Conservation (phyloP, 768 basidiomycete species). For the Termitomyces sp. region DNA sequence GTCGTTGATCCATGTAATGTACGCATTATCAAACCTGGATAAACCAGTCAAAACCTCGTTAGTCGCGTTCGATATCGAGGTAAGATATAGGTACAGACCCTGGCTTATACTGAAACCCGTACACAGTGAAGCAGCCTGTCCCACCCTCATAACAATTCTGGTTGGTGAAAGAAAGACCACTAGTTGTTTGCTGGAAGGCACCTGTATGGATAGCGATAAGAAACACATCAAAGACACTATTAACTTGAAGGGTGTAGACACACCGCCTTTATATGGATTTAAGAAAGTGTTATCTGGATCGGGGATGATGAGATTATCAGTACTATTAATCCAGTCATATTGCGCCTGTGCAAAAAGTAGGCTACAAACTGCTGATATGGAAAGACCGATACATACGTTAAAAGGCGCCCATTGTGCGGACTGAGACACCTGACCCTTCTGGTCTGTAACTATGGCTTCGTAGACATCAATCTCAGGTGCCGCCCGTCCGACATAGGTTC, state of each 20-base stretch:
- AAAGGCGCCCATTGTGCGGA: slow-evolving; percentile 57
- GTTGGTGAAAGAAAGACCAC: slow-evolving; percentile 57
- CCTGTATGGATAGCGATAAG: slow-evolving; percentile 18
- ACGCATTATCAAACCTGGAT: slow-evolving; percentile 37
- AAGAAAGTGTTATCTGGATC: slow-evolving; percentile 40
- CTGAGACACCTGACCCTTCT: slow-evolving; percentile 39
- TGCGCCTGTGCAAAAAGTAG: slow-evolving; percentile 38
- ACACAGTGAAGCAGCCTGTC: slow-evolving; percentile 25
- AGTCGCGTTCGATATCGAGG: slow-evolving; percentile 13
- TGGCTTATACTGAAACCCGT: slow-evolving; percentile 48
- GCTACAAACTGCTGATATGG: slow-evolving; percentile 19
- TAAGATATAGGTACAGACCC: slow-evolving; percentile 32
- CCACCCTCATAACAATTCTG: slow-evolving; percentile 56
- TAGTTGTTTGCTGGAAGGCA: slow-evolving; percentile 69
- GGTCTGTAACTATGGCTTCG: slow-evolving; percentile 40
- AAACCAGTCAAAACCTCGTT: neutral
- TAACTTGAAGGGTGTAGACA: slow-evolving; percentile 39
- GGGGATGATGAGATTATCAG: slow-evolving; percentile 43
- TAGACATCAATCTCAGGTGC: slow-evolving; percentile 73
- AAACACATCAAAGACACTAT: neutral
- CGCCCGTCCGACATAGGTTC: slow-evolving; percentile 55
- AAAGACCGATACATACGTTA: slow-evolving; percentile 43
- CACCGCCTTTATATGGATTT: slow-evolving; percentile 61
- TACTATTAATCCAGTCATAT: slow-evolving; percentile 53
- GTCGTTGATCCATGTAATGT: slow-evolving; percentile 62